Evolutionary conservation across 2,329 filamentous ascomycete genomes (phyloP).

Genomic region (Arthroderma sp.): DNA sequence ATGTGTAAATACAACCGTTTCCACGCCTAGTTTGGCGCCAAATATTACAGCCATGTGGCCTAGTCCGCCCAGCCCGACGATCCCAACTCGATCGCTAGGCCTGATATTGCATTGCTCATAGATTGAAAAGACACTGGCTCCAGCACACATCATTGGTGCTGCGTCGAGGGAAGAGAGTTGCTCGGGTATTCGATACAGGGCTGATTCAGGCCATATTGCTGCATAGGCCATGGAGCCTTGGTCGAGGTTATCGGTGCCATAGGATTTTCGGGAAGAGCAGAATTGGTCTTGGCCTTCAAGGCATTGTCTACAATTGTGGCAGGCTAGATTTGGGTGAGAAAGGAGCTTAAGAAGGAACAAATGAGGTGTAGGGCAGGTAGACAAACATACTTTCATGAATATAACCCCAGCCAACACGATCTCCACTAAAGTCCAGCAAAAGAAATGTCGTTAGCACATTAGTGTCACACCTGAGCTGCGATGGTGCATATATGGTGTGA

Average conservation of each 20-base stretch:
- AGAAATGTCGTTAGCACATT: too few relatives aligned
- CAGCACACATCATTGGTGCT: slow-evolving; percentile 36
- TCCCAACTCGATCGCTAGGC: slow-evolving; percentile 34
- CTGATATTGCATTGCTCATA: slow-evolving; percentile 36
- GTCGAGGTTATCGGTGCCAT: slow-evolving; percentile 21
- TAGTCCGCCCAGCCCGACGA: slow-evolving; percentile 41
- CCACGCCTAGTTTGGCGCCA: slow-evolving; percentile 39
- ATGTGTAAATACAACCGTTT: slow-evolving; percentile 39
- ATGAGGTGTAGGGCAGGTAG: background rate
- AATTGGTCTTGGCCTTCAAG: slow-evolving; percentile 9
- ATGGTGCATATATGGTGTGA: too few relatives aligned
- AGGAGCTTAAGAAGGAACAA: background rate
- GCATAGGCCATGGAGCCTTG: slow-evolving; percentile 26
- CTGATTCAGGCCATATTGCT: slow-evolving; percentile 27
- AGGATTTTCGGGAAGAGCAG: slow-evolving; percentile 23
- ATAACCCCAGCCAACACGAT: slow-evolving; percentile 32
- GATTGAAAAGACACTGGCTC: slow-evolving; percentile 39
- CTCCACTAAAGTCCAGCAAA: slow-evolving; percentile 14
- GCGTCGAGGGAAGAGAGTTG: slow-evolving; percentile 34
- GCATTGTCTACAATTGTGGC: slow-evolving; percentile 23
- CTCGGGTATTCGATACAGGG: slow-evolving; percentile 29
- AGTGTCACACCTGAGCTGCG: too few relatives aligned
- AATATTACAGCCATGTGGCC: slow-evolving; percentile 43
- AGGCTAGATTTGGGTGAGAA: slow-evolving; percentile 1
- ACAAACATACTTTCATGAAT: slow-evolving; percentile 14